These are phyloP conservation scores for Solanum infundibuliforme DNA, from an alignment of 257 asterid species.

Conservation along the genomic window DNA sequence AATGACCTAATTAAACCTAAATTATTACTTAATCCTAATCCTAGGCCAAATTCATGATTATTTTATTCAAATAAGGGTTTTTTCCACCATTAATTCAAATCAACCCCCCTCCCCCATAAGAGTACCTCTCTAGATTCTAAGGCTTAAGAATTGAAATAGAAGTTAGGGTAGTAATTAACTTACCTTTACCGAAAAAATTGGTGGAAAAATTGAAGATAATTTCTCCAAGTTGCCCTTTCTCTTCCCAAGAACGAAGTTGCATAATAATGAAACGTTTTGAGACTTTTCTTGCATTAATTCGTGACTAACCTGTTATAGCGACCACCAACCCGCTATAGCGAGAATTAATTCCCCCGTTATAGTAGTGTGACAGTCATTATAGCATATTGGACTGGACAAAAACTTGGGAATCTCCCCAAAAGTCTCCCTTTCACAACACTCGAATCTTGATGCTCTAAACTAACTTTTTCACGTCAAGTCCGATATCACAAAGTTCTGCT, in stretches of 20 bases:
- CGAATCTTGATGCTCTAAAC: too few species aligned
- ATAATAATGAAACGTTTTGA: too few species aligned
- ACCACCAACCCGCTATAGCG: background rate
- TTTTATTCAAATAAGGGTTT: too few species aligned
- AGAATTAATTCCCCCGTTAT: too few species aligned
- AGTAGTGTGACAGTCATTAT: fast-evolving
- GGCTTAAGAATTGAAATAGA: background rate
- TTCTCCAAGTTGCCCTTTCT: background rate
- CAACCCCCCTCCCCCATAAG: background rate
- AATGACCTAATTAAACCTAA: too few species aligned
- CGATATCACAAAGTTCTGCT: background rate
- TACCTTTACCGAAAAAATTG: too few species aligned
- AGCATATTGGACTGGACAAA: background rate
- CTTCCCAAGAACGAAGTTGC: background rate
- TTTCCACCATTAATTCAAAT: background rate
- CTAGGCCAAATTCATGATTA: background rate
- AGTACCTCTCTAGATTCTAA: background rate
- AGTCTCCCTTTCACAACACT: background rate
- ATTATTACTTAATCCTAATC: background rate
- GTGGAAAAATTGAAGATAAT: background rate
- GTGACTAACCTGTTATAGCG: background rate
- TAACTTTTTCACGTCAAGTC: background rate
- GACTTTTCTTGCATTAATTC: background rate
- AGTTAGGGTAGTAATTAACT: background rate
- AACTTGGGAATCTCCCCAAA: too few species aligned